Base-by-base conservation (phyloP, 2,329 filamentous ascomycete genomes). In the Periconia sp. region DNA sequence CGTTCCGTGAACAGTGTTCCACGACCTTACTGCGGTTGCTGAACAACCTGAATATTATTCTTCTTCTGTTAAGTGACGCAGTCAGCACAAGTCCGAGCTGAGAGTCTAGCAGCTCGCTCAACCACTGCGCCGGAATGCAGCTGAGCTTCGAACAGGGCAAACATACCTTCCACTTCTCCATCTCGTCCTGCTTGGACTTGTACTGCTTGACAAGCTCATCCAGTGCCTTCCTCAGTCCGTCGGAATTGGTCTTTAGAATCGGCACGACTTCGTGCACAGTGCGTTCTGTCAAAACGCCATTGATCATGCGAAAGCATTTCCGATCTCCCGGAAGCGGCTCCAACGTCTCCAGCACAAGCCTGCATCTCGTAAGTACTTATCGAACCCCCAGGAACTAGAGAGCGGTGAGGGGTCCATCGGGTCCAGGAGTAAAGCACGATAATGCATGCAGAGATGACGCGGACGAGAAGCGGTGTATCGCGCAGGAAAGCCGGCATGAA, bases 261-360 rank as follows among this genome's bases (percentile, higher is more conserved):
- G 94, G 94, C 41, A 95, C 79, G 10, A 99, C 89, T 70, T 97
- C 94, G 71, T 90, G 81, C 57, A 99, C 89, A 12, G 92, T 97
- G 58, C 92, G 83, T 77, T 99, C 94, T 40, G 96, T 89, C 45
- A 99, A 77, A 17, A 97, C 92, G 32, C 94, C 94, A 71, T 99
- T 97, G 71, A 99, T 95, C 83, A 99, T 90, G 59, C 94, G 92
- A 75, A 97, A 99, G 75, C 92, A 97, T 77, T 96, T 99, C 63
- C 94, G 88, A 56, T 95, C 88, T 52, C 79, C 81, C 1, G 89
- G 80, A 17, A 97, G 81, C 32, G 92, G 92, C 46, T 87, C 82
- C 52, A 99, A 76, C 3, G 92, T 97, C 67, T 97, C 92, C 37
- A 97, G 82, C 23, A 99, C 94, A 55, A 97, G 88, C 73, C 94